Conservation (phyloP, 2,329 filamentous ascomycete species). For the Penicillium sp. region DNA sequence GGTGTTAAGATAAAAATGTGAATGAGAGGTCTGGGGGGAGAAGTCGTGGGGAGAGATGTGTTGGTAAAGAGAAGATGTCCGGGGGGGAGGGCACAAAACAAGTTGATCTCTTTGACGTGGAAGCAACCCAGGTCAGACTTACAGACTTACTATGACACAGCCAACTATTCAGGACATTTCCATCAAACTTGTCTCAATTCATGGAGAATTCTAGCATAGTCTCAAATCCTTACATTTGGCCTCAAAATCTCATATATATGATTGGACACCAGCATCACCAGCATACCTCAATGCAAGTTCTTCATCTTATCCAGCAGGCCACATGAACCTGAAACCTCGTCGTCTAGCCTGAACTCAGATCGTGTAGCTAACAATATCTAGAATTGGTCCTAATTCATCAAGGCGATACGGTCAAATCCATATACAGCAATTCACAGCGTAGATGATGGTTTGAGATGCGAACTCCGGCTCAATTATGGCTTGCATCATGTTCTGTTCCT, state of each 20-base stretch:
- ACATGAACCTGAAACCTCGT: background rate
- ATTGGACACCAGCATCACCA: background rate
- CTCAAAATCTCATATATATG: background rate
- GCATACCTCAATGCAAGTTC: background rate
- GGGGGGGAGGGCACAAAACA: background rate
- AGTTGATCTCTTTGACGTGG: background rate
- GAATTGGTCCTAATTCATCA: slow-evolving; percentile 21
- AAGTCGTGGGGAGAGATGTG: background rate
- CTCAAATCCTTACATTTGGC: background rate
- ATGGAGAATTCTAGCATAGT: too few species aligned
- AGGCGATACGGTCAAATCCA: slow-evolving; percentile 30
- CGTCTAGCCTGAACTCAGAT: background rate
- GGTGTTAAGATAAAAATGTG: background rate
- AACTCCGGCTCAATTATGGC: slow-evolving; percentile 30
- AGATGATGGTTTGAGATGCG: slow-evolving; percentile 29
- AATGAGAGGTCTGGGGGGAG: background rate
- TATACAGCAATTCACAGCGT: slow-evolving; percentile 28
- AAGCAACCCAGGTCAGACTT: background rate
- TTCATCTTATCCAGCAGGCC: too few species aligned
- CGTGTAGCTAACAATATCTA: background rate
- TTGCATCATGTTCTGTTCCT: slow-evolving; percentile 19
- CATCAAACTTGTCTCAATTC: background rate
- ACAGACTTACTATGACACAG: background rate
- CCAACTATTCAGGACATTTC: background rate
- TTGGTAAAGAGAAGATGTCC: background rate